A percentile compares a stretch with the other conserved stretches of the same genome.
Conservation (phyloP, 1,139 yeast species). For the Chernovozyma aurita region DNA sequence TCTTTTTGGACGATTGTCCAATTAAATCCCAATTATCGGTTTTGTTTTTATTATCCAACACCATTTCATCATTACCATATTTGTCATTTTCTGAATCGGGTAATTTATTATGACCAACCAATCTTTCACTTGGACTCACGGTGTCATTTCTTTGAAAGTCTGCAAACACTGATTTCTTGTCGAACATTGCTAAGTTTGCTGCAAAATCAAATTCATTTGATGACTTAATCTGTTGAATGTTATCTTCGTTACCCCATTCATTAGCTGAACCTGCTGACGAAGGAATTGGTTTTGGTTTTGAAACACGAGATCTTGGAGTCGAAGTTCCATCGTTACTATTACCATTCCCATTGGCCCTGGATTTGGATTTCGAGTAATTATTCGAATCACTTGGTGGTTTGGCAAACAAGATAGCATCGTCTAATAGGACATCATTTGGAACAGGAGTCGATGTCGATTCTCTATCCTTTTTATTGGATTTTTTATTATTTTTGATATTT, state of each 20-base stretch:
- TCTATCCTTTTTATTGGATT: constrained; percentile 8
- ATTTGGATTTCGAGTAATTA: neutral
- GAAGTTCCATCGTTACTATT: constrained; percentile 8
- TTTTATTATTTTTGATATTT: constrained; percentile 15
- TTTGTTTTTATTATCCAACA: constrained; percentile 42
- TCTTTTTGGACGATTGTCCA: constrained; percentile 16
- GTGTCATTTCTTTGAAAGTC: constrained; percentile 66
- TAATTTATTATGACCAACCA: constrained; percentile 71
- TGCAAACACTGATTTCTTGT: constrained; percentile 74
- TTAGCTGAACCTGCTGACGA: constrained; percentile 16
- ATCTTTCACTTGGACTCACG: constrained; percentile 54
- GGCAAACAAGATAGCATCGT: constrained; percentile 28
- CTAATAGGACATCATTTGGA: constrained; percentile 9
- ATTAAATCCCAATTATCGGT: constrained; percentile 56
- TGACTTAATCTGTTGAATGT: constrained; percentile 44
- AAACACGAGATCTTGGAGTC: constrained; percentile 14
- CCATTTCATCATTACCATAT: constrained; percentile 73
- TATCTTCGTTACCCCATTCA: constrained; percentile 48
- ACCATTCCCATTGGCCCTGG: neutral
- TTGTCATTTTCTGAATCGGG: constrained; percentile 36
- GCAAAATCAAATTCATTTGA: constrained; percentile 82
- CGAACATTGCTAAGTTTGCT: constrained; percentile 77
- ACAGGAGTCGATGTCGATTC: constrained; percentile 4
- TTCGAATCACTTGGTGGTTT: too few relatives aligned
- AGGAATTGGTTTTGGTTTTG: constrained; percentile 5